phyloP scores from a whole-genome alignment of 2,329 filamentous ascomycete species.

The Fusarium secorum region DNA sequence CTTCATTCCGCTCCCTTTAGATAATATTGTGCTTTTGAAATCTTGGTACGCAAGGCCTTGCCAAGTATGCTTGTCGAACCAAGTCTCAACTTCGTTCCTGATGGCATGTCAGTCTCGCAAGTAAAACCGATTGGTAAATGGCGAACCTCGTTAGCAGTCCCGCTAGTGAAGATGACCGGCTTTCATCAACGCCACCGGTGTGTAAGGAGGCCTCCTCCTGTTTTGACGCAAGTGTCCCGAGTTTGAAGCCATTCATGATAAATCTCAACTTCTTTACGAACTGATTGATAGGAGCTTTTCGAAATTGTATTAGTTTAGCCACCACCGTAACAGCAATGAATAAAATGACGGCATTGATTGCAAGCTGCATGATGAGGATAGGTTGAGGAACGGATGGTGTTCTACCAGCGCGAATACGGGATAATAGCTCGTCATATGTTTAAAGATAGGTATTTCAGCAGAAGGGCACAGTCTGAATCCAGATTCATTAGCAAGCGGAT shows the following conservation, averaged over 20 bases:
- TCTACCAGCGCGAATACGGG: no score
- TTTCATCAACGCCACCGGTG: fast-evolving
- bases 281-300: background rate
- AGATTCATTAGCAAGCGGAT: fast-evolving
- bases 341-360: background rate
- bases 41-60: background rate
- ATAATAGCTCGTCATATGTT: no score
- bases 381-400: no score
- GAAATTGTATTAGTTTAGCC: fast-evolving
- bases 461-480: no score
- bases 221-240: fast-evolving
- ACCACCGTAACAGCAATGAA: fast-evolving
- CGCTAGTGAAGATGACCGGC: fast-evolving
- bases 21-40: background rate
- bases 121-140: fast-evolving
- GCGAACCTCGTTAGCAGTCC: background rate
- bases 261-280: background rate
- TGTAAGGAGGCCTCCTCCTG: background rate
- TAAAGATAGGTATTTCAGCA: background rate
- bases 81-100: background rate
- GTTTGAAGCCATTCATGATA: background rate
- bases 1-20: fast-evolving
- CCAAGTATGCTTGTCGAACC: background rate
- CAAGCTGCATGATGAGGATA: background rate
- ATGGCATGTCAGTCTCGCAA: background rate